Evolutionary conservation across 495 filamentous ascomycete genomes (phyloP).

Genomic region (Penicillium longicatenatum): DNA sequence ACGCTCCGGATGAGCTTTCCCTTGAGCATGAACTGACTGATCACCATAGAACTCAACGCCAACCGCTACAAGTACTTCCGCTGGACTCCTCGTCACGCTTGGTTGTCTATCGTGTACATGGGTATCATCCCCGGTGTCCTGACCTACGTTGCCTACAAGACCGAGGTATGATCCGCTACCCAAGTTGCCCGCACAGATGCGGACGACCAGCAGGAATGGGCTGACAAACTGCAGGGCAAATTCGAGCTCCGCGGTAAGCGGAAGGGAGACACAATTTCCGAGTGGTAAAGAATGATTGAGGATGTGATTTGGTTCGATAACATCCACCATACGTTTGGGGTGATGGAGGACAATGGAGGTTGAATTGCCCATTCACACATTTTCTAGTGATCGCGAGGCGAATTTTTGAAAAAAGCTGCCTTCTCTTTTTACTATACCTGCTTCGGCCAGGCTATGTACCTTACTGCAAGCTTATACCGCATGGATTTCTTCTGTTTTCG

Average conservation of each 20-base stretch:
- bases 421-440: slow-evolving; percentile 20
- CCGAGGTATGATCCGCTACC: slow-evolving; percentile 68
- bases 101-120: slow-evolving; percentile 74
- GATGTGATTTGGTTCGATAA: slow-evolving; percentile 6
- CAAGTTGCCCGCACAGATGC: not conserved
- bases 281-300: slow-evolving; percentile 56
- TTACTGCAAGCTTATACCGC: slow-evolving; percentile 45
- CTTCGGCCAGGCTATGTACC: slow-evolving; percentile 33
- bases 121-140: slow-evolving; percentile 67
- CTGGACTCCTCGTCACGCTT: slow-evolving; percentile 82
- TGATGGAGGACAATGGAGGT: not conserved
- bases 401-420: slow-evolving; percentile 8
- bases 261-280: slow-evolving; percentile 74
- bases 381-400: not conserved
- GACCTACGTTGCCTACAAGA: slow-evolving; percentile 69
- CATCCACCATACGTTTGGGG: not conserved
- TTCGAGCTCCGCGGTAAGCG: slow-evolving; percentile 85
- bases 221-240: slow-evolving; percentile 65
- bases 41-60: slow-evolving; percentile 67
- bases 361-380: not conserved
- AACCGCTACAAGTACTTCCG: slow-evolving; percentile 96
- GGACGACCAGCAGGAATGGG: not conserved
- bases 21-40: slow-evolving; percentile 21
- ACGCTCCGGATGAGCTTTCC: not conserved
- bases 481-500: slow-evolving; percentile 28